Base-by-base conservation (phyloP, 2,329 filamentous ascomycete genomes). In the Cyclaneusma minus region DNA sequence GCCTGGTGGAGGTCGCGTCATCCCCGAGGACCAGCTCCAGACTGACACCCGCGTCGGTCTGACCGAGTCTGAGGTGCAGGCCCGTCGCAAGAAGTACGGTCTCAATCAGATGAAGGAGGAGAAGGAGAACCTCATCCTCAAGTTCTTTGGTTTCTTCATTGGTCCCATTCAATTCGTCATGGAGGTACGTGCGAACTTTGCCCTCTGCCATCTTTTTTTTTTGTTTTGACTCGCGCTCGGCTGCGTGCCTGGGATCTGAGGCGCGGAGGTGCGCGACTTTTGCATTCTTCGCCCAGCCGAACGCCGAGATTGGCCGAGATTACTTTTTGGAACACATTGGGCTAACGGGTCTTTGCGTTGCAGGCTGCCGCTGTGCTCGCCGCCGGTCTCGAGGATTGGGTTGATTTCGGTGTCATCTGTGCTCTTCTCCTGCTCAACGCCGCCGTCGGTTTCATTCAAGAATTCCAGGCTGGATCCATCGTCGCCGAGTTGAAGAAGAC, bases 161-260 rank as follows among this genome's bases (percentile, higher is more conserved):
- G 84, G 84, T 39, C 84, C 84, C 13, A 87, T 92, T 39, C 83
- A 91, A 51, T 87, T 87, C 54, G 83, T 92, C 49, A 92, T 92
- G 83, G 80, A 87, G 72, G 77, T 76, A 51, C 48, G 68, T 53
- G 14, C 29, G 30, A 6, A 17, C 22, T 25, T 19, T 25, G 23
- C 23, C 13, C 21, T 28, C 22, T 18, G 11, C 20, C 16, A 16
- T 28, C 23, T 27, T 28, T 34, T 19, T 24, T 15, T 30, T 21
- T 24, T 32, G 29, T 25, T 24, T 21, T 29, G 20, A 19, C 19
- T 30, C 12, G 13, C 13, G 5, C 16, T 24, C 16, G 21, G 13
- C 21, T n/a, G 11, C 24, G 15, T 27, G 19, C 23, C 23, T 25
- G 9, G 18, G 10, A 25, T 25, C 12, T 11, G 10, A 25, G 23